Base-by-base conservation (phyloP, 1,284 basidiomycete species). In the Porodaedalea pini region DNA sequence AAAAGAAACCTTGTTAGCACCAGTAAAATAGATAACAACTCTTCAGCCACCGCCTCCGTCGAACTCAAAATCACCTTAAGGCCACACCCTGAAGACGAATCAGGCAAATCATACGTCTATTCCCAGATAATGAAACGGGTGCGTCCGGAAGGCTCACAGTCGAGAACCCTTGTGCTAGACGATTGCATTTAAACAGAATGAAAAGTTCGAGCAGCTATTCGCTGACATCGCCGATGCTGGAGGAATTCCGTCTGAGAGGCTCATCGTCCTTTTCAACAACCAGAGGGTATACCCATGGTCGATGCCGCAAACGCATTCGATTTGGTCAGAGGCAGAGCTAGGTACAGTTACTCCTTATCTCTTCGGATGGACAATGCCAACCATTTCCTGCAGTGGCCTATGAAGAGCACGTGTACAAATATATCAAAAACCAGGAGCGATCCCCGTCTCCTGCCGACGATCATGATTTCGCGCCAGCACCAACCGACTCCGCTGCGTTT, bases 251-350 rank as follows among this genome's bases (percentile, higher is more conserved):
- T 62, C 66, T 2, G 71, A 78, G 13, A 77, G 78, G 53, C 69
- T 90, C 0, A 72, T 88, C 29, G 70, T 90, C 58, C 82, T 70
- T 11, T 80, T 82, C 58, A 74, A 82, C 27, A 76, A 79, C 47
- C 80, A 77, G 52, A 82, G 80, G 2, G 73, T 90, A 39, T 89
- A 83, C 63, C 73, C 85, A 6, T 85, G 83, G 15, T 80, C 83
- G 2, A 85, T 83, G 0, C 86, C 88, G 0, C 72, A 79, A 39
- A 77, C 78, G n/a, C 71, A 90, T 47, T 76, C 75, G 15, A 78
- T 90, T 15, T 88, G 84, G 82, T 76, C 75, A 3, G 78, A 84
- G 59, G 85, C 80, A 43, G 80, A 85, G 48, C 70, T 90, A 37
- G 79, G 87, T 87, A 53, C 19, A 79, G 73, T 43, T 34, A 40